Percentiles rank a stretch among this genome's conserved stretches.
Evolutionary conservation across 176 grass and related monocot species (phyloP).

Genomic region (Oryza brachyantha): DNA sequence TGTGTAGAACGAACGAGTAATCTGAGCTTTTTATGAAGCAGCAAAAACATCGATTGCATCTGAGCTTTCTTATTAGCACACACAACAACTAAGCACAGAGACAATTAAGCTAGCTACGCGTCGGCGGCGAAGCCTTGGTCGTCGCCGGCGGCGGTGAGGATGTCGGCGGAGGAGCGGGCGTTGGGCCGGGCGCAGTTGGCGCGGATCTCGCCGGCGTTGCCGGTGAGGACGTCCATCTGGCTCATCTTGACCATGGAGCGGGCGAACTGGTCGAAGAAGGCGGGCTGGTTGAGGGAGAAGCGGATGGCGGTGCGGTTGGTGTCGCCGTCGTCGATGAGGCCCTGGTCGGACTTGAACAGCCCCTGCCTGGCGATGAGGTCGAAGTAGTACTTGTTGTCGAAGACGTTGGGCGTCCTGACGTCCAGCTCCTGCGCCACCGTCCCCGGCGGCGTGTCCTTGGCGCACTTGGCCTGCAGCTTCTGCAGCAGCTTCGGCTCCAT

Average conservation of each 20-base stretch:
- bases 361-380: constrained; percentile 37
- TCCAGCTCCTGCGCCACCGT: constrained; percentile 19
- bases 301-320: constrained; percentile 21
- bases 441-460: neutral
- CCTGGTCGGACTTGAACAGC: constrained; percentile 51
- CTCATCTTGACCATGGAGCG: constrained; percentile 47
- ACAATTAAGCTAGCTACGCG: neutral
- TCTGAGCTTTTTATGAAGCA: neutral
- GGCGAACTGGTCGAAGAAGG: constrained; percentile 53
- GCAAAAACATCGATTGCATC: neutral
- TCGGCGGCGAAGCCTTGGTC: neutral
- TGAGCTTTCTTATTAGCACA: neutral
- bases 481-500: constrained; percentile 19
- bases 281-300: constrained; percentile 31
- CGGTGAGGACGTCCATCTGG: constrained; percentile 42
- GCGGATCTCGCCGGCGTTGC: constrained; percentile 39
- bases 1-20: too few species aligned
- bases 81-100: neutral
- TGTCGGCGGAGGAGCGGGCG: neutral
- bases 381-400: constrained; percentile 65
- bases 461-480: constrained; percentile 30
- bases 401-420: constrained; percentile 28
- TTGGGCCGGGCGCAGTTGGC: constrained; percentile 28
- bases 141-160: neutral
- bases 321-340: neutral